Percentiles rank a stretch among this genome's conserved stretches.
phyloP scores from a whole-genome alignment of 768 basidiomycete species.

The Boletales sp. region DNA sequence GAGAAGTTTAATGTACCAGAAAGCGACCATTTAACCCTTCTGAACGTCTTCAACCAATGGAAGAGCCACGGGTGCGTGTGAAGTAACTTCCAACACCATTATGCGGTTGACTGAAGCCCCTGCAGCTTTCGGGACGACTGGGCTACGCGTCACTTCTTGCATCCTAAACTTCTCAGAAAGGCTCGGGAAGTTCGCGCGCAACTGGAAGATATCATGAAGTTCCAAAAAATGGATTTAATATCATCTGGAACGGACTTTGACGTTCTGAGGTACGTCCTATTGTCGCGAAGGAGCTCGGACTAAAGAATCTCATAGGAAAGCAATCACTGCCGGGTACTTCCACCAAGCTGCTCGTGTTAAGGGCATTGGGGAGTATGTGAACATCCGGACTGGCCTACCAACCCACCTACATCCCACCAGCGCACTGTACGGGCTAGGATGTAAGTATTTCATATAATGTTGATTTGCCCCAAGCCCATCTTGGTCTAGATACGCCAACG shows the following conservation, averaged over 20 bases:
- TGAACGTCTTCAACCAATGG: slow-evolving; percentile 99
- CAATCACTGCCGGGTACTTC: slow-evolving; percentile 97
- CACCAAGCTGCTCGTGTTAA: slow-evolving; percentile 98
- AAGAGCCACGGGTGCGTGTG: slow-evolving; percentile 81
- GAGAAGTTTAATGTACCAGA: slow-evolving; percentile 99
- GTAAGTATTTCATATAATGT: slow-evolving; percentile 43
- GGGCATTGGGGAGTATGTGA: slow-evolving; percentile 98
- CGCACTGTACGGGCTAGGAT: slow-evolving; percentile 93
- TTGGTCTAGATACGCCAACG: slow-evolving; percentile 76
- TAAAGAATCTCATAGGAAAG: slow-evolving; percentile 58
- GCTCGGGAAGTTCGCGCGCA: slow-evolving; percentile 93
- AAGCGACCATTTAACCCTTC: slow-evolving; percentile 90
- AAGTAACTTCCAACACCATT: neutral
- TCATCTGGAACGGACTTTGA: slow-evolving; percentile 96
- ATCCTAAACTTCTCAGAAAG: slow-evolving; percentile 93
- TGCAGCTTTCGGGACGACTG: slow-evolving; percentile 88
- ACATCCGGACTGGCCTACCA: slow-evolving; percentile 90
- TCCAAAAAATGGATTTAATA: slow-evolving; percentile 92
- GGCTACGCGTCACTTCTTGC: slow-evolving; percentile 92
- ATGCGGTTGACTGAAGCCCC: slow-evolving; percentile 1
- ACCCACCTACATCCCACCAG: slow-evolving; percentile 97
- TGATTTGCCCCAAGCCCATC: neutral
- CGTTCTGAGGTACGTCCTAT: slow-evolving; percentile 56
- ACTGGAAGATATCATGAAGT: slow-evolving; percentile 98
- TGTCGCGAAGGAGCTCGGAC: neutral